Conservation (phyloP, 2,329 filamentous ascomycete species). For the Paraphaeosphaeria sporulosa region DNA sequence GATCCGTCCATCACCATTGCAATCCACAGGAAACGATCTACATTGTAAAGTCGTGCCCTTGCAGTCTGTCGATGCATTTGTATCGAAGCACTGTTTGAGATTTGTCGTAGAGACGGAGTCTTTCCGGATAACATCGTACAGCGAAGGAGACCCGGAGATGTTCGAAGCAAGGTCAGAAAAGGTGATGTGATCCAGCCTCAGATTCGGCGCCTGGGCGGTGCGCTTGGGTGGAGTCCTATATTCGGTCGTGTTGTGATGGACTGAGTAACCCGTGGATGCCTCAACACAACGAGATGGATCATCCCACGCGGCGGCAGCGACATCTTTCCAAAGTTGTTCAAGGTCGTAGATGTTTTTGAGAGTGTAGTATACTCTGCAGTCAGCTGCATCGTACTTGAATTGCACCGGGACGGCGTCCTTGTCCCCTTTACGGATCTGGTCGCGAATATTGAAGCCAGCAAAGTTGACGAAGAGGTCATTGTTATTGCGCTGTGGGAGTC, state of each 20-base stretch:
- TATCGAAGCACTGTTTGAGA: conserved; percentile 6
- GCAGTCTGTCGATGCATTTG: neutral
- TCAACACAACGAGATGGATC: conserved; percentile 42
- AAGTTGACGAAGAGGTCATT: conserved; percentile 34
- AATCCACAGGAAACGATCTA: neutral
- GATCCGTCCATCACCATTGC: neutral
- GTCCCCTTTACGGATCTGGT: conserved; percentile 46
- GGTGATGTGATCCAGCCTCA: conserved; percentile 4
- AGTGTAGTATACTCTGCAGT: conserved; percentile 52
- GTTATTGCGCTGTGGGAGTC: conserved; percentile 14
- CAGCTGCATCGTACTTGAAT: conserved; percentile 49
- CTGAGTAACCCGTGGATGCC: conserved; percentile 37
- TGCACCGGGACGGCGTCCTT: conserved; percentile 43
- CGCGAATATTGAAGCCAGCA: conserved; percentile 47
- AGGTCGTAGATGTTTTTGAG: conserved; percentile 47
- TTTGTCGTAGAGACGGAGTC: neutral
- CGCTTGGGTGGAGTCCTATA: neutral
- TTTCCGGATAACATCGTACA: neutral
- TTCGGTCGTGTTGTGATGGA: neutral
- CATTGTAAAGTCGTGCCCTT: neutral
- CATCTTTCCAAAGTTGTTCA: conserved; percentile 47
- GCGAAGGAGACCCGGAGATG: neutral
- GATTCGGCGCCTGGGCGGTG: neutral
- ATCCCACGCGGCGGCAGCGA: conserved; percentile 39
- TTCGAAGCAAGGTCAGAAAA: neutral